A percentile compares a stretch with the other conserved stretches of the same genome.
These are phyloP conservation scores for Penicillium sclerotiorum DNA, from an alignment of 2,329 filamentous ascomycete species.

Conservation along the genomic window DNA sequence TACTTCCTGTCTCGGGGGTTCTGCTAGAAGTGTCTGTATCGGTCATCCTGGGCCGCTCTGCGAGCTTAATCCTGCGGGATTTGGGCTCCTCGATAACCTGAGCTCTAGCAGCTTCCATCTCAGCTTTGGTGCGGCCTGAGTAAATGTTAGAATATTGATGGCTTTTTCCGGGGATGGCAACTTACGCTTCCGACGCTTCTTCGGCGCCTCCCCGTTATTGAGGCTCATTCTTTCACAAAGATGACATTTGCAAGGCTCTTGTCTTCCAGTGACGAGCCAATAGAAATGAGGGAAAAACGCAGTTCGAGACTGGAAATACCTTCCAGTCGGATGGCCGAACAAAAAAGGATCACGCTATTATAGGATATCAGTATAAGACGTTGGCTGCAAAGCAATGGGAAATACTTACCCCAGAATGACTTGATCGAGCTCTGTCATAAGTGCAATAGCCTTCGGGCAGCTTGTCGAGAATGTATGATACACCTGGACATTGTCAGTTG, in stretches of 20 bases:
- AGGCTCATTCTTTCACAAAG: constrained; percentile 40
- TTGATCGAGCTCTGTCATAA: constrained; percentile 54
- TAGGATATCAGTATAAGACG: neutral
- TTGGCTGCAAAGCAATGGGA: no score
- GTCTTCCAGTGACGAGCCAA: constrained; percentile 55
- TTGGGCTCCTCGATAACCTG: neutral
- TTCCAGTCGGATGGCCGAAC: constrained; percentile 58
- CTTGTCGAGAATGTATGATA: constrained; percentile 54
- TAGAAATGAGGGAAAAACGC: constrained; percentile 61
- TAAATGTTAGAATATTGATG: neutral
- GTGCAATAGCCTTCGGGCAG: constrained; percentile 59
- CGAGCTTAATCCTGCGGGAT: no score
- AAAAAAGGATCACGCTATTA: constrained; percentile 56
- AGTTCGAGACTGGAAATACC: constrained; percentile 56
- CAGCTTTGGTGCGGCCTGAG: constrained; percentile 11
- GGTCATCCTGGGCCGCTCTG: no score
- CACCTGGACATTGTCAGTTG: constrained; percentile 31
- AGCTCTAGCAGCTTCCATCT: constrained; percentile 8
- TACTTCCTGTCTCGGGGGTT: neutral
- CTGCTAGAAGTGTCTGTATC: neutral
- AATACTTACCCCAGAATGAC: no score
- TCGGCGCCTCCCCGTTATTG: neutral
- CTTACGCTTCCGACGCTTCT: neutral
- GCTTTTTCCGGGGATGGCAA: neutral
- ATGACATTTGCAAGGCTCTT: constrained; percentile 53